These are phyloP conservation scores for Plasmodium knowlesi DNA, from an alignment of 169 alveolate species.

Conservation along the genomic window DNA sequence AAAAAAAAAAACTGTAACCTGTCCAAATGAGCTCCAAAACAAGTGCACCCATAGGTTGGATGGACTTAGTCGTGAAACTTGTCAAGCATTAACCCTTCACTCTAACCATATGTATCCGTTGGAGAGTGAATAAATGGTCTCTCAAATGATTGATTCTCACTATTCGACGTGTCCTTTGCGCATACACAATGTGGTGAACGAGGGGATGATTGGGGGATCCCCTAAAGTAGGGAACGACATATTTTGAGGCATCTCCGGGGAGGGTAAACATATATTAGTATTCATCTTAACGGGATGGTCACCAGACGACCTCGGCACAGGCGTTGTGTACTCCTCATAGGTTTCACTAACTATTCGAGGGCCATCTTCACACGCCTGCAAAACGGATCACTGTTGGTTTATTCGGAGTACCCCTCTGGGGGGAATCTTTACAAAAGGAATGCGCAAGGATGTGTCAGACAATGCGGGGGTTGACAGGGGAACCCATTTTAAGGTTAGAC, in stretches of 20 bases:
- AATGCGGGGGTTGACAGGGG: background rate
- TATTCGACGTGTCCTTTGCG: background rate
- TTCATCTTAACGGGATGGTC: background rate
- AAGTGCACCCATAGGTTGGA: background rate
- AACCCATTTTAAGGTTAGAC: background rate
- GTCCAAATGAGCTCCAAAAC: background rate
- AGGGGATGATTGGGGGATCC: background rate
- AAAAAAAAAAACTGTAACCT: background rate
- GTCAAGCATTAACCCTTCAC: background rate
- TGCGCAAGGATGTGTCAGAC: background rate
- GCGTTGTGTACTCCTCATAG: no score
- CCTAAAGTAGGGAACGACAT: background rate
- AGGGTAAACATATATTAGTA: background rate
- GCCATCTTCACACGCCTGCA: background rate
- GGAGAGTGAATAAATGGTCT: background rate
- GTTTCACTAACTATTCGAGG: background rate
- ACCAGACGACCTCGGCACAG: background rate
- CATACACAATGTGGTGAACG: background rate
- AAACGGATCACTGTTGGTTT: background rate
- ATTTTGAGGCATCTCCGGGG: background rate
- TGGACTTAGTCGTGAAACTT: background rate
- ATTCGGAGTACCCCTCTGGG: background rate
- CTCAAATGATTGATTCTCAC: background rate
- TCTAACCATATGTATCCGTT: background rate
- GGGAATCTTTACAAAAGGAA: background rate